Evolutionary conservation across 345 rosid genomes (phyloP), one percentile per base, ranked within the genome.

Genomic region (Salix koriyanagi): DNA sequence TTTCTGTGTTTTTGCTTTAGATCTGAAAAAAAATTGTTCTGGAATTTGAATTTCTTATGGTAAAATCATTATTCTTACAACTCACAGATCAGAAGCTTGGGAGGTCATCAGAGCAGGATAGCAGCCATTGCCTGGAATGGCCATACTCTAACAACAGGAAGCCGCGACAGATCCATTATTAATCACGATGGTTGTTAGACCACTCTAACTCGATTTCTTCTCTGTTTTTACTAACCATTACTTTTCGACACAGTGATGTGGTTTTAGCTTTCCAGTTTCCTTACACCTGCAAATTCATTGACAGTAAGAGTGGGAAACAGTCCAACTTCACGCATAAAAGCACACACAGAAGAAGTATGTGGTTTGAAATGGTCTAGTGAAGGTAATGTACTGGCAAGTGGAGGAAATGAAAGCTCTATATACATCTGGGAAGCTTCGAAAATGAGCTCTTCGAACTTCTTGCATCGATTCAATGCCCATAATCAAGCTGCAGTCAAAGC

Each of bases 351-450:
- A 75, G 90, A 83, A 84, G 91, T 89, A 14, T 87, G 88, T 65
- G 84, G 88, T 4, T 71, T 89, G 70, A 82, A 80, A 79, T 89
- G 90, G 88, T 87, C 91, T 36, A 62, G 18, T 10, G 87, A 72
- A 82, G 83, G 89, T 74, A 78, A 75, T 61, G n/a, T 79, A 44
- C 75, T 89, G 79, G 90, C 91, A 60, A 90, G 91, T 46, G 94
- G 94, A 34, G 90, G 94, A 42, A 84, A 87, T 13, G 90, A 87
- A 37, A 89, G 84, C 72, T 69, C 72, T 16, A n/a, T 85, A 37
- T 79, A 79, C 83, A 77, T 87, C 69, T 85, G 90, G 90, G 87
- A 85, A 46, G 85, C 88, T 69, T 81, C 84, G 28, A 87, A 84
- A 76, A 76, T 87, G 86, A 85, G 79, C n/a, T 76, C 87, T n/a